Base-by-base conservation (phyloP, 2,329 filamentous ascomycete genomes). In the Reticulascus tulasneorum region DNA sequence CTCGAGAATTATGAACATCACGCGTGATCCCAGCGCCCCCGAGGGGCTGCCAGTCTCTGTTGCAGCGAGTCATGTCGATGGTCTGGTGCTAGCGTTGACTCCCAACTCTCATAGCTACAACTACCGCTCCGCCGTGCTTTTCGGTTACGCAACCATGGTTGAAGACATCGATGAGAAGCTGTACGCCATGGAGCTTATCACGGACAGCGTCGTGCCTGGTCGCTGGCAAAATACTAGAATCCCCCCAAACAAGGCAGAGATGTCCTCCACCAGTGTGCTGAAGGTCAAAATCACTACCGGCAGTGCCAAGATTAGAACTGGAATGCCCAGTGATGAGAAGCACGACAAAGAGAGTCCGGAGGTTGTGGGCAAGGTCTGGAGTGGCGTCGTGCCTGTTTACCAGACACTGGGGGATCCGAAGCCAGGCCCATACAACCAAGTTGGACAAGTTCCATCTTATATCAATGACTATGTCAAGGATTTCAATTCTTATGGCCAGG, bases 31-130 rank as follows among this genome's bases (percentile, higher is more conserved):
- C 29, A 35, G 38, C 10, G 37, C 29, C 2, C 57, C 60, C 7
- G 50, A 67, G 17, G 82, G 82, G 9, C 60, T 94, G 15, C 84
- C 87, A 2, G 64, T 94, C 26, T 84, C 78, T 52, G 69, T 93
- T 22, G 74, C 82, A 16, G 84, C 84, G 2, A 85, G 79, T 29
- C 79, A 84, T 54, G 63, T 94, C 24, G 86, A 94, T 62, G 88
- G 87, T 24, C 67, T 93, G 34, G 80, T 94, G 8, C 76, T 94
- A 21, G 76, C 84, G 15, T 73, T 94, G 11, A 88, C 87, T 0
- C 84, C 87, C 10, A 85, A 86, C 65, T 77, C 76, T 40, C 86
- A 94, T 67, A 86, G 77, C 64, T 90, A 87, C 68, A 91, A 94
- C 67, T 94, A 93, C 65, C 85, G 86, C 44, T 87, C 82, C 24